Percentiles rank a stretch among this genome's conserved stretches.
These are phyloP conservation scores for Cutaneotrichosporon sp. DNA, from an alignment of 1,284 basidiomycete genomes.

Conservation along the genomic window DNA sequence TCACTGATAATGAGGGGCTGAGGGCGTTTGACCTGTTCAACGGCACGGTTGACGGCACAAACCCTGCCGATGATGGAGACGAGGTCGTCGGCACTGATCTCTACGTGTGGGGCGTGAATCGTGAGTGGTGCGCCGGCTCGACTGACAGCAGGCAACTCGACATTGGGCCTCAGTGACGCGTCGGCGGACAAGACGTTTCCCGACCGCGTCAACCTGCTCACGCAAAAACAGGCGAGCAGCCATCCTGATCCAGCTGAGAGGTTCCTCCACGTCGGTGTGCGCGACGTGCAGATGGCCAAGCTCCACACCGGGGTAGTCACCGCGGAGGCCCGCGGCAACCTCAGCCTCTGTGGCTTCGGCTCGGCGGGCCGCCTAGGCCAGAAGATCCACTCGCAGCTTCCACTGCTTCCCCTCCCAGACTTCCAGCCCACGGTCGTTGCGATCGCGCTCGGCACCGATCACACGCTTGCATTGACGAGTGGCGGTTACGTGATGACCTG, in stretches of 20 bases:
- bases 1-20: constrained; percentile 88
- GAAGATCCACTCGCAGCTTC: constrained; percentile 75
- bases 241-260: constrained; percentile 44
- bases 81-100: constrained; percentile 59
- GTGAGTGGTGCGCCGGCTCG: constrained; percentile 43
- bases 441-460: constrained; percentile 88
- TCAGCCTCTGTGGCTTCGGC: constrained; percentile 82
- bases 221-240: constrained; percentile 54
- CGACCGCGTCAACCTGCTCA: constrained; percentile 65
- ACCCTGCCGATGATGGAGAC: constrained; percentile 52
- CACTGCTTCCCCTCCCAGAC: constrained; percentile 63
- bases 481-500: constrained; percentile 83
- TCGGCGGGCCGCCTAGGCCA: constrained; percentile 76
- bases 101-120: constrained; percentile 89
- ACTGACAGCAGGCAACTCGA: constrained; percentile 64
- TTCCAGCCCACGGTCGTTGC: constrained; percentile 60
- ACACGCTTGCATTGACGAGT: constrained; percentile 80
- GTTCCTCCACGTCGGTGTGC: constrained; percentile 61
- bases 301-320: constrained; percentile 79
- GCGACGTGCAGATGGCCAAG: constrained; percentile 73
- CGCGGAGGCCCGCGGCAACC: constrained; percentile 67
- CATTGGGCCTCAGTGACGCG: constrained; percentile 74
- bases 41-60: constrained; percentile 73
- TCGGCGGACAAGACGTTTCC: constrained; percentile 75
- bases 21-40: constrained; percentile 94